Evolutionary conservation across 2,329 filamentous ascomycete species (phyloP), one percentile per base, ranked within the genome.

Genomic region (Alternaria arborescens): DNA sequence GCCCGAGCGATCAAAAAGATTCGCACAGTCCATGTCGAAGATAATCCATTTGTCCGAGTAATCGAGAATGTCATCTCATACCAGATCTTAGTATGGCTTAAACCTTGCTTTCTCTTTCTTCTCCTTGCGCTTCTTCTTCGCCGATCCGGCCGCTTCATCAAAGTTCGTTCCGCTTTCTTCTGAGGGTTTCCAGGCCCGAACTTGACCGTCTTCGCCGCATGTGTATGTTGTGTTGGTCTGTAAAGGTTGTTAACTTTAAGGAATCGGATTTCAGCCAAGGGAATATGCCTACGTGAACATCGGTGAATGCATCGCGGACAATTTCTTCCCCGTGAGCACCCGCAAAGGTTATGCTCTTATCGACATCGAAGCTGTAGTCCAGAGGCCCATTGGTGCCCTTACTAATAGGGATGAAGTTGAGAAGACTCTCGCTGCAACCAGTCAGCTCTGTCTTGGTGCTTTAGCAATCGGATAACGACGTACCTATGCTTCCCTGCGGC

Each of bases 401-500:
- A 14, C 61, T 58, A 5, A 79, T 59, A 1, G 75, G 75, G 12
- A 77, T 71, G 16, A 80, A 66, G 32, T 73, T 71, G 0, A 79
- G 58, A 10, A 64, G 60, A 26, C 68, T 64, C 22, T 70, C 65
- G 36, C 77, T 79, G 42, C 34, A 1, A 12, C 8, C 4, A 7
- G 28, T 70, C n/a, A 50, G 2, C 34, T 36, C 32, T 10, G 65
- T 58, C 20, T 38, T 8, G 28, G 20, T n/a, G 8, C 3, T 30
- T 20, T n/a, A 8, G 16, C 34, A 44, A n/a, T 16, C 32, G 32
- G 5, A 16, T 36, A 16, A 36, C 14, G 32, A 12, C 32, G 12
- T 80, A 89, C 88, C 89, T 89, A 69, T 91, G 89, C 38, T 84
- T 83, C n/a, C 90, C 90, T 2, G 84, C 85, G 2, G 88, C 90